Evolutionary conservation across 225 moss, liverwort and hornwort genomes (phyloP).

Genomic region (Marchantia paleacea): DNA sequence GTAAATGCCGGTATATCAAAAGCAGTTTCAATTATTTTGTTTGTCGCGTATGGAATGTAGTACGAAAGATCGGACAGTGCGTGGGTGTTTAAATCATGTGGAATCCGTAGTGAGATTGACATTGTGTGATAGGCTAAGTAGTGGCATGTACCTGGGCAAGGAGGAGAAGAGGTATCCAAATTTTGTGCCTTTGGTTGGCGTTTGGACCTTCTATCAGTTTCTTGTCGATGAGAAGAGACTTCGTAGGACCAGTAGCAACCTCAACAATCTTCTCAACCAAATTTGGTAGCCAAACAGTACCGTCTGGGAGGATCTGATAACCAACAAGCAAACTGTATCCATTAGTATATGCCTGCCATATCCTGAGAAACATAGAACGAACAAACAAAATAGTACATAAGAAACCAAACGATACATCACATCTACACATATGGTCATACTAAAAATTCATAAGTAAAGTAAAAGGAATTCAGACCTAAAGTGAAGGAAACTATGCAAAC

Average conservation of each 20-base stretch:
- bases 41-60: too few relatives aligned
- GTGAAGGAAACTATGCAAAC: background rate
- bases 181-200: constrained; percentile 86
- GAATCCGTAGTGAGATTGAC: too few relatives aligned
- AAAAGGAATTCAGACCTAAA: background rate
- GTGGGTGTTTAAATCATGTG: too few relatives aligned
- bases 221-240: constrained; percentile 77
- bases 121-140: background rate
- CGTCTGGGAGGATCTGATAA: constrained; percentile 79
- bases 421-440: too few relatives aligned
- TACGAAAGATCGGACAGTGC: too few relatives aligned
- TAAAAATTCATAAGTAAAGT: too few relatives aligned
- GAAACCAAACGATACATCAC: too few relatives aligned
- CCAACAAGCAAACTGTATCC: background rate
- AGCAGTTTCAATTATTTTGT: too few relatives aligned
- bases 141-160: constrained; percentile 62
- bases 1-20: background rate
- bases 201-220: constrained; percentile 98
- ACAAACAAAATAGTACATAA: background rate
- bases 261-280: constrained; percentile 89
- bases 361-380: background rate
- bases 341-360: too few relatives aligned
- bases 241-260: constrained; percentile 57
- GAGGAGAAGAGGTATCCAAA: constrained; percentile 89
- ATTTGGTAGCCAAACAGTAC: constrained; percentile 74